A percentile compares a stretch with the other conserved stretches of the same genome.
These are phyloP conservation scores for Rhamnella rubrinervis DNA, from an alignment of 331 rosid genomes.

Conservation along the genomic window DNA sequence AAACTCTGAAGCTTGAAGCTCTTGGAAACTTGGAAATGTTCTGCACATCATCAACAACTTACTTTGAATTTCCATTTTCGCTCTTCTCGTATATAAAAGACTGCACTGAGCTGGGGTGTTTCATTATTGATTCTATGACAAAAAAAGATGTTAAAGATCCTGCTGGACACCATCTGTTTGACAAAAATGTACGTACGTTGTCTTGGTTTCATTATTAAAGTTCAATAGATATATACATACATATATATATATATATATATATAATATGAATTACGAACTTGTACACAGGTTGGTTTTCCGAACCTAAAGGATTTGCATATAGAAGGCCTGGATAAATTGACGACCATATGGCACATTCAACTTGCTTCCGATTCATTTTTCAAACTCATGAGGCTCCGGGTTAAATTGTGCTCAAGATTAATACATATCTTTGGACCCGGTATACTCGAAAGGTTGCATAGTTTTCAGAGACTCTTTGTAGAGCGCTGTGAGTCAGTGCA, in stretches of 20 bases:
- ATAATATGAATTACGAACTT: background rate
- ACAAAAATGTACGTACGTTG: background rate
- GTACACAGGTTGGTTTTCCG: no score
- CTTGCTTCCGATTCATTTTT: background rate
- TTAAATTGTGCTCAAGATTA: background rate
- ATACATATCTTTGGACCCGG: background rate
- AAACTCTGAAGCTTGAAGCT: background rate
- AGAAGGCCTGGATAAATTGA: background rate
- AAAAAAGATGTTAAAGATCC: no score
- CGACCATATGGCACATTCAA: background rate
- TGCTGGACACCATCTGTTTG: background rate
- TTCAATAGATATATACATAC: no score
- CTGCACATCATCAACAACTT: background rate
- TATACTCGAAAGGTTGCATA: background rate
- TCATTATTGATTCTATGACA: background rate
- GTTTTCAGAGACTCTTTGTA: background rate
- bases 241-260: no score
- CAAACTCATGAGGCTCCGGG: background rate
- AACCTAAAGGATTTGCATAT: no score
- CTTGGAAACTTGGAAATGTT: conserved; percentile 8
- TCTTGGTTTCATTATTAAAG: no score
- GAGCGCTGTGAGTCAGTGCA: background rate
- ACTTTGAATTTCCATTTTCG: background rate
- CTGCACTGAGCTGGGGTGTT: background rate
- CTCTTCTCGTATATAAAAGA: background rate